Base-by-base conservation (phyloP, 192 early-diverging fungal genomes). In the Backusella circina region DNA sequence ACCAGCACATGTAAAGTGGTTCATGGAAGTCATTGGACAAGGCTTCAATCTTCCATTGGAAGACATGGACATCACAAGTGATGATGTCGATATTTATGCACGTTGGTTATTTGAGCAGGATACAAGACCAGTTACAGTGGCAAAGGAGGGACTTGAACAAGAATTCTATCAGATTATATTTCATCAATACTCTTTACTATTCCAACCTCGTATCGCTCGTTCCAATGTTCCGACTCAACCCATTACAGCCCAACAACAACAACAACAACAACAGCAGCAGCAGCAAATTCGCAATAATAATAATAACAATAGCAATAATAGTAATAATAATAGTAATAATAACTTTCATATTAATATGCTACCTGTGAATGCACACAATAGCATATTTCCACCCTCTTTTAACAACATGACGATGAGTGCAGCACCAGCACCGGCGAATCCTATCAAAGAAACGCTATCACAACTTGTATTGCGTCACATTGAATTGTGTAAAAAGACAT, bases 11-110 rank as follows among this genome's bases (percentile, higher is more conserved):
- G 94, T 96, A 21, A 81, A 85, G 39, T 96, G 93, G 93, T 87
- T 88, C 38, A 95, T 96, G 93, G 93, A 93, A 74, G 88, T 95
- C 12, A 77, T 96, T n/a, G 95, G 93, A 0, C 92, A 93, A 78
- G 95, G 93, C 10, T 93, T 96, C 66, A 79, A 84, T 32, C 82
- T 96, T 38, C 93, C 95, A 2, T 81, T 94, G 35, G 92, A 96
- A 47, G 91, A 96, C 64, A 79, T 91, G 65, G 72, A 75, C 6
- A 91, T 93, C 44, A 92, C 93, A 4, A 76, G 86, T 54, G 84
- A 90, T 71, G 87, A 86, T 5, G 84, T 91, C 12, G 86, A 80
- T 50, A 86, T 96, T n/a, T 96, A 95, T 82, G 80, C 85, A 12
- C 84, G 87, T 41, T 96, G 95, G 95, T 83, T 96, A 31, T 83